Evolutionary conservation across 2,329 filamentous ascomycete species (phyloP).

Genomic region (Xylaria sp.): DNA sequence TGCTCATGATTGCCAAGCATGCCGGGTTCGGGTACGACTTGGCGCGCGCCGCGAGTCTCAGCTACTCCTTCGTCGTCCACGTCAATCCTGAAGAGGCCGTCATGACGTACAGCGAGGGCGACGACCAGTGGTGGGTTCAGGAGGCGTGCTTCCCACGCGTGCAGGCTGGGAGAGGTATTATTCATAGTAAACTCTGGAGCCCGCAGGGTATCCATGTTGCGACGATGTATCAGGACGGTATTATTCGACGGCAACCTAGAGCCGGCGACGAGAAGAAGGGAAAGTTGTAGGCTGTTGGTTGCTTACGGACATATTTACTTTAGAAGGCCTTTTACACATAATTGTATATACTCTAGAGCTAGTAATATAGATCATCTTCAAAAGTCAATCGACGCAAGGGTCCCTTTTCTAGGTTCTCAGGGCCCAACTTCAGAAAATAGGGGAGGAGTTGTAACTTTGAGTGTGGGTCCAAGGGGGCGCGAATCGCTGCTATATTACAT

Average conservation of each 20-base stretch:
- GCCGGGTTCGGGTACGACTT: constrained; percentile 58
- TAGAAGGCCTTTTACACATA: background rate
- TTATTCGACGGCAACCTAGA: constrained; percentile 44
- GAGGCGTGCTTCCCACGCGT: constrained; percentile 61
- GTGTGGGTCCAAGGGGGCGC: too few relatives aligned
- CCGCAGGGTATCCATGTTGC: constrained; percentile 63
- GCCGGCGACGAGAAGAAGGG: background rate
- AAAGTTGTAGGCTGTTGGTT: constrained; percentile 10
- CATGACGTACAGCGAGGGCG: constrained; percentile 53
- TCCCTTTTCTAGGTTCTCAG: background rate
- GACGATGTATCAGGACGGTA: constrained; percentile 65
- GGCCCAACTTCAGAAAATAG: background rate
- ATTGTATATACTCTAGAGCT: background rate
- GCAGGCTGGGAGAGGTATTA: constrained; percentile 57
- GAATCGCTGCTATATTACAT: too few relatives aligned
- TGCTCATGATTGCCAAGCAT: constrained; percentile 63
- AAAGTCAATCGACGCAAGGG: background rate
- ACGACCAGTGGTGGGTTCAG: constrained; percentile 63
- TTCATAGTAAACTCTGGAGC: constrained; percentile 65
- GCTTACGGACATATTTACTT: background rate
- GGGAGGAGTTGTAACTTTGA: background rate
- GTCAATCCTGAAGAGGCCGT: constrained; percentile 60
- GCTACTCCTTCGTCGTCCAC: constrained; percentile 64
- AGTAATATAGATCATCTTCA: background rate
- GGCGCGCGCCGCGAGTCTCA: constrained; percentile 58